Evolutionary conservation across 805 yeast species (phyloP).

Genomic region (Metschnikowia vanudenii): DNA sequence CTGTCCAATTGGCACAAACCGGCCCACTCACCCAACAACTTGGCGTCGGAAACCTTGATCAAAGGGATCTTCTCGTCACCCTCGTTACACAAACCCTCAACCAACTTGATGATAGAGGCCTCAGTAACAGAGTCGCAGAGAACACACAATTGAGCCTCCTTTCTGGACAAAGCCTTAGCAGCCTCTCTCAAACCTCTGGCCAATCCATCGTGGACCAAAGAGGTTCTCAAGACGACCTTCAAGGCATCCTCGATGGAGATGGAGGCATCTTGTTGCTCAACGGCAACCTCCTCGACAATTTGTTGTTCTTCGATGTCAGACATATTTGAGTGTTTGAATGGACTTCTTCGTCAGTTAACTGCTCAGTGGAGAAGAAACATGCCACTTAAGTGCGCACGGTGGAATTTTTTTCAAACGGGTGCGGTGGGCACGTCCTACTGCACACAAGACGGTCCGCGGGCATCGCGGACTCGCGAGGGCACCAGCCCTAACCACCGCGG

Average conservation of each 20-base stretch:
- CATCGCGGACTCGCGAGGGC: constrained; percentile 7
- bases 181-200: constrained; percentile 99
- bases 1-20: constrained; percentile 99
- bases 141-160: constrained; percentile 97
- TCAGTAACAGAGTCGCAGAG: constrained; percentile 98
- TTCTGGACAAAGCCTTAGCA: constrained; percentile 95
- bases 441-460: neutral
- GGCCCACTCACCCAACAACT: constrained; percentile 99
- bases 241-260: constrained; percentile 98
- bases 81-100: constrained; percentile 99
- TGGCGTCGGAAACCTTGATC: constrained; percentile 99
- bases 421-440: neutral
- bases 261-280: constrained; percentile 81
- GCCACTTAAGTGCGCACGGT: neutral
- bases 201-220: constrained; percentile 98
- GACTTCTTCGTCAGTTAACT: constrained; percentile 73
- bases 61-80: constrained; percentile 95
- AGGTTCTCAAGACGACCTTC: constrained; percentile 96
- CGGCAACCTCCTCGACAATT: constrained; percentile 79
- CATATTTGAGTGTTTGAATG: constrained; percentile 45
- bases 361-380: constrained; percentile 27
- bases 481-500: constrained; percentile 8
- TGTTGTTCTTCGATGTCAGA: constrained; percentile 93
- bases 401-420: constrained; percentile 5
- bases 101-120: constrained; percentile 92